Conservation (phyloP, 2,329 filamentous ascomycete species). For the Fusarium setosum region DNA sequence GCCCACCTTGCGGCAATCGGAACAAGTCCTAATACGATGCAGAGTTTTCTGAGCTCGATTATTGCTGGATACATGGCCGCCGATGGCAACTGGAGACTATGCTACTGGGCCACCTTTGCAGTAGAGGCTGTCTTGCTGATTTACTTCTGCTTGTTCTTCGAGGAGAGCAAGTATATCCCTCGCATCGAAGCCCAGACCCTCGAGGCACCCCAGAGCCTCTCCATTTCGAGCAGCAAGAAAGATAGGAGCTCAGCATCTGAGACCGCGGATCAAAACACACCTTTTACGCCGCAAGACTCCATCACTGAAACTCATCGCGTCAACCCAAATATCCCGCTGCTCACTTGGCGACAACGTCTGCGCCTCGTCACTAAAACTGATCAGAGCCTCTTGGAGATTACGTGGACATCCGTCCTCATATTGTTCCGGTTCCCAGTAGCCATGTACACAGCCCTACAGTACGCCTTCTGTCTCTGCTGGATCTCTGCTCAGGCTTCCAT, state of each 20-base stretch:
- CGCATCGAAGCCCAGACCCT: background rate
- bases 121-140: constrained; percentile 20
- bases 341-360: constrained; percentile 12
- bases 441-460: constrained; percentile 50
- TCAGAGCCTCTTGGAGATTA: constrained; percentile 17
- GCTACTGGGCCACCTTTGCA: constrained; percentile 37
- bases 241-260: background rate
- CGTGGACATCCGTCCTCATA: constrained; percentile 5
- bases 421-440: constrained; percentile 48
- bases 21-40: background rate
- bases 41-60: constrained; percentile 42
- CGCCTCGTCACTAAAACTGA: constrained; percentile 27
- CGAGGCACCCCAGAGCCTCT: background rate
- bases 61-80: constrained; percentile 43
- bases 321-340: constrained; percentile 6
- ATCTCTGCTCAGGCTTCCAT: constrained; percentile 46
- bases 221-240: background rate
- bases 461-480: constrained; percentile 50
- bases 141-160: constrained; percentile 34
- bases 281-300: background rate
- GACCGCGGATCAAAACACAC: background rate
- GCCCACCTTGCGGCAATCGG: background rate
- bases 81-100: constrained; percentile 38
- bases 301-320: background rate
- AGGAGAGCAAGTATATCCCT: constrained; percentile 45